Evolutionary conservation across 2,329 filamentous ascomycete genomes (phyloP).

Genomic region (Elsinoe batatas): DNA sequence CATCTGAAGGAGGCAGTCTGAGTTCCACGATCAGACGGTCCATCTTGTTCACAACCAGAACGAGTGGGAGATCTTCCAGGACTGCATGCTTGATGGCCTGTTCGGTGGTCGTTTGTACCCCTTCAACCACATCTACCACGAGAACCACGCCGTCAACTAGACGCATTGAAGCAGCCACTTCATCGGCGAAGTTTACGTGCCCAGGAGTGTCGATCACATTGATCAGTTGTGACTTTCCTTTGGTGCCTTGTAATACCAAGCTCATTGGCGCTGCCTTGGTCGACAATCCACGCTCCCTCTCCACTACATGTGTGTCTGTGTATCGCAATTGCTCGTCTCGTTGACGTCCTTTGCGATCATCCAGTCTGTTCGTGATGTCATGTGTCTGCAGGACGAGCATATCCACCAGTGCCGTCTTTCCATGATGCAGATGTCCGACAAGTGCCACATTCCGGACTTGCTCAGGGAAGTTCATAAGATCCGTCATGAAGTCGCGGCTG

Average conservation of each 20-base stretch:
- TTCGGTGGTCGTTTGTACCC: conserved; percentile 97
- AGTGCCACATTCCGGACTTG: conserved; percentile 89
- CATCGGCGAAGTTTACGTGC: conserved; percentile 97
- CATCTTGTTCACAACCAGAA: conserved; percentile 93
- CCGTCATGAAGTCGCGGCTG: conserved; percentile 84
- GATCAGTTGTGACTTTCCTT: conserved; percentile 87
- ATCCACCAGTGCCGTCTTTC: conserved; percentile 97
- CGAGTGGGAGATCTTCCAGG: conserved; percentile 77
- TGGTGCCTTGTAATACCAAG: conserved; percentile 74
- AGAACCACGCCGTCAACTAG: conserved; percentile 86
- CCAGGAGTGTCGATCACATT: conserved; percentile 95
- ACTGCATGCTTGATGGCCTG: conserved; percentile 95
- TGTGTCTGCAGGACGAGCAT: conserved; percentile 96
- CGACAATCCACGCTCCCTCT: conserved; percentile 81
- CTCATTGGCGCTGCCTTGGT: conserved; percentile 94
- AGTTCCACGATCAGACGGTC: conserved; percentile 89
- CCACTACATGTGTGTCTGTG: conserved; percentile 82
- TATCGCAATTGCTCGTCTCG: conserved; percentile 87
- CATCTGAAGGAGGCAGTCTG: conserved; percentile 86
- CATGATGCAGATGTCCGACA: conserved; percentile 88
- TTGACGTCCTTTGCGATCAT: conserved; percentile 70
- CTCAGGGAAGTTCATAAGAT: conserved; percentile 91
- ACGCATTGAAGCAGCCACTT: conserved; percentile 79
- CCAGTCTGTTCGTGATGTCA: conserved; percentile 66
- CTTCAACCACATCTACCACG: conserved; percentile 92